Evolutionary conservation across 2,329 filamentous ascomycete genomes (phyloP).

Genomic region (Geosmithia flava): DNA sequence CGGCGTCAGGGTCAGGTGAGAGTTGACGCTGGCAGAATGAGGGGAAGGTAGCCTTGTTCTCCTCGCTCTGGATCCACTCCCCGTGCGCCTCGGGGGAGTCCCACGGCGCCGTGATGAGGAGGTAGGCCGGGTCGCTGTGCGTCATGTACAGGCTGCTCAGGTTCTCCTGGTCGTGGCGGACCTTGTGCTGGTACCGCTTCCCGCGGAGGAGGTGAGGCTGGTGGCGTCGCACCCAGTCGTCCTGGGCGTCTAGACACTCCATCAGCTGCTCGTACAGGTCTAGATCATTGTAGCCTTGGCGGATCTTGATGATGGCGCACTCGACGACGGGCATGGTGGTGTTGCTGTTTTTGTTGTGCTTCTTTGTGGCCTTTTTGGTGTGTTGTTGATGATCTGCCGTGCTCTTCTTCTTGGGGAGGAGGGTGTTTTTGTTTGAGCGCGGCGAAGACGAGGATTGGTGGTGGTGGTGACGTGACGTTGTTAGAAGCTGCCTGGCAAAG

Average conservation of each 20-base stretch:
- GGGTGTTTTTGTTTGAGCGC: neutral
- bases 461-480: neutral
- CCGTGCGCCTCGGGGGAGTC: conserved; percentile 24
- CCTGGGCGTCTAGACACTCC: conserved; percentile 19
- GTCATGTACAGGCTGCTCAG: conserved; percentile 22
- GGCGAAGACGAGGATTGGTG: too few species aligned
- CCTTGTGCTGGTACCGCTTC: neutral
- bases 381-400: neutral
- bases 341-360: neutral
- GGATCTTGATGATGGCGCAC: conserved; percentile 21
- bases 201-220: conserved; percentile 17
- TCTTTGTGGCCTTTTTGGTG: neutral
- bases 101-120: conserved; percentile 34
- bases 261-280: conserved; percentile 19
- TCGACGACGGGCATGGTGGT: conserved; percentile 25
- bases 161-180: conserved; percentile 12
- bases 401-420: too few species aligned
- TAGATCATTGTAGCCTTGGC: conserved; percentile 13
- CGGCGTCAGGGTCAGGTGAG: conserved; percentile 14
- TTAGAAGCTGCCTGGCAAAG: neutral
- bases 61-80: conserved; percentile 28
- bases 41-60: conserved; percentile 23
- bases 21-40: conserved; percentile 16
- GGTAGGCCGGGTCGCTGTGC: conserved; percentile 16
- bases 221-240: conserved; percentile 24